Conservation (phyloP, 2,329 filamentous ascomycete species). For the Botrytis squamosa region DNA sequence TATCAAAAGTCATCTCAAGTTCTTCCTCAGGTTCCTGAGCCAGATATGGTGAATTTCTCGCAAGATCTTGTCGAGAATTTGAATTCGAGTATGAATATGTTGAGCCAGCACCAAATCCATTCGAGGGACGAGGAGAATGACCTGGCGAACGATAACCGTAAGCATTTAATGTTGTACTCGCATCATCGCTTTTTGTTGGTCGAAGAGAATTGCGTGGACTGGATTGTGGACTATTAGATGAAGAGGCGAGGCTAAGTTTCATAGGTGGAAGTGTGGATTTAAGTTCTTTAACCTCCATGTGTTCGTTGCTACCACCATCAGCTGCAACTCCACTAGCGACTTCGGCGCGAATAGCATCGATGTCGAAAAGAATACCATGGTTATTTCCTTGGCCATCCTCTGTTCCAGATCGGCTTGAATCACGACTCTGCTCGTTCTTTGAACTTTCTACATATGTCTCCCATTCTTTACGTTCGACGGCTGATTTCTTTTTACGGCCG, state of each 20-base stretch:
- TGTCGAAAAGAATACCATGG: constrained; percentile 75
- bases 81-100: constrained; percentile 17
- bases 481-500: constrained; percentile 71
- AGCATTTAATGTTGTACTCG: constrained; percentile 36
- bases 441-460: constrained; percentile 80
- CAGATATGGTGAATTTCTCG: constrained; percentile 20
- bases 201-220: constrained; percentile 40
- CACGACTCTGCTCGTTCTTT: constrained; percentile 47
- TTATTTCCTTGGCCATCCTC: constrained; percentile 39
- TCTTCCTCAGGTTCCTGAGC: constrained; percentile 43
- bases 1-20: constrained; percentile 72
- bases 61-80: constrained; percentile 11
- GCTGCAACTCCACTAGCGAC: constrained; percentile 50
- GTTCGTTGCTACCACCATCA: constrained; percentile 28
- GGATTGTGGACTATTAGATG: constrained; percentile 8
- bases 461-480: constrained; percentile 80
- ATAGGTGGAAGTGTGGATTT: constrained; percentile 87
- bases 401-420: constrained; percentile 13
- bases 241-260: constrained; percentile 61
- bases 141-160: constrained; percentile 21
- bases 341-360: constrained; percentile 89
- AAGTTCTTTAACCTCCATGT: constrained; percentile 71
- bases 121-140: constrained; percentile 25
- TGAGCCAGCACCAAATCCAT: constrained; percentile 13
- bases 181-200: constrained; percentile 50